A percentile compares a stretch with the other conserved stretches of the same genome.
These are phyloP conservation scores for Pseudocercospora crystallina DNA, from an alignment of 2,329 filamentous ascomycete genomes.

Conservation along the genomic window DNA sequence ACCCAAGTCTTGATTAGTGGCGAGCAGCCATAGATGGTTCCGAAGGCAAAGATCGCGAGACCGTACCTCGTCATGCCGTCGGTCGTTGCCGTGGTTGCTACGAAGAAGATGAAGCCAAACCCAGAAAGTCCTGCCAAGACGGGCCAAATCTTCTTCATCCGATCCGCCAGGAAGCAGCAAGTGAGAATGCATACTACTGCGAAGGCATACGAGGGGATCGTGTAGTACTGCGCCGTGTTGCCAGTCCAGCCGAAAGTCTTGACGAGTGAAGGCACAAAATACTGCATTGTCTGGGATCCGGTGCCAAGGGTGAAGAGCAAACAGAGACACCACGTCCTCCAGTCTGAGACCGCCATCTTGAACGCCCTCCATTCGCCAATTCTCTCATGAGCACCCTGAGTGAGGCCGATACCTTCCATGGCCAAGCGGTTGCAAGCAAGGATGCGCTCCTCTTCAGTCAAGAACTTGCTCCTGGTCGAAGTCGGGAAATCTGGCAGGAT, in stretches of 20 bases:
- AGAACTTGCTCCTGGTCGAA: conserved; percentile 11
- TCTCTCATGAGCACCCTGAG: conserved; percentile 3
- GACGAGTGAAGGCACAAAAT: conserved; percentile 3
- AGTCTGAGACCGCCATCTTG: conserved; percentile 3
- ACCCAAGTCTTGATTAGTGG: background rate
- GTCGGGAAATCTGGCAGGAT: conserved; percentile 50
- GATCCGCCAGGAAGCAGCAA: background rate
- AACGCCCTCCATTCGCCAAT: conserved; percentile 4
- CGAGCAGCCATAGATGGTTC: background rate
- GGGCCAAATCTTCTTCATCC: conserved; percentile 2
- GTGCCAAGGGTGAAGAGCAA: conserved; percentile 5
- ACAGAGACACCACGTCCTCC: conserved; percentile 4
- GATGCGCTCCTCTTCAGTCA: conserved; percentile 15
- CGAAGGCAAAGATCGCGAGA: background rate
- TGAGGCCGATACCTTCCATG: conserved; percentile 16
- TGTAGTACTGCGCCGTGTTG: conserved; percentile 1
- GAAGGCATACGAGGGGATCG: background rate
- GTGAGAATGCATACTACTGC: background rate
- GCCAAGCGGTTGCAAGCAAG: conserved; percentile 51
- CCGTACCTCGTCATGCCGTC: background rate
- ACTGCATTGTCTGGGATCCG: conserved; percentile 5
- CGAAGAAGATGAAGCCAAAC: conserved; percentile 1
- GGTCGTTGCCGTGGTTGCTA: background rate
- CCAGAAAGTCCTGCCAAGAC: background rate
- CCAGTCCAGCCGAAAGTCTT: conserved; percentile 4